These are phyloP conservation scores for Ploettnerulaceae sp. DNA, from an alignment of 2,329 filamentous ascomycete species.

Conservation along the genomic window DNA sequence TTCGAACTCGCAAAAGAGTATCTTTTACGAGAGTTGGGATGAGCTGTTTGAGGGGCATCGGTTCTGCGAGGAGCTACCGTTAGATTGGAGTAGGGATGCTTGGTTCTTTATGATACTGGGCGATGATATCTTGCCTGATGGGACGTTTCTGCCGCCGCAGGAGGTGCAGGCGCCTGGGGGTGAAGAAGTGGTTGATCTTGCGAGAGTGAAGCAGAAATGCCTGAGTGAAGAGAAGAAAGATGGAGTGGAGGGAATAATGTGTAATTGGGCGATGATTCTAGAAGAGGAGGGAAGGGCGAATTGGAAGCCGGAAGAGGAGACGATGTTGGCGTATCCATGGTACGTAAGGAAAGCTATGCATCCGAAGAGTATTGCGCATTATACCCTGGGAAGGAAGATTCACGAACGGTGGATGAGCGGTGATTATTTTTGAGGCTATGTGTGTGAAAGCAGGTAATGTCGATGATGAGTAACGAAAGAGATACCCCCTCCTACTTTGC, in stretches of 20 bases:
- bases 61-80: slow-evolving; percentile 11
- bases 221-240: neutral
- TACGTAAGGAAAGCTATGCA: slow-evolving; percentile 14
- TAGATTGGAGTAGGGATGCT: slow-evolving; percentile 7
- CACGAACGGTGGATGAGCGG: slow-evolving; percentile 7
- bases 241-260: neutral
- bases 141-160: neutral
- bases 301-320: neutral
- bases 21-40: slow-evolving; percentile 14
- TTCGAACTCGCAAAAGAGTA: neutral
- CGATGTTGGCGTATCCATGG: slow-evolving; percentile 11
- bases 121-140: slow-evolving; percentile 8
- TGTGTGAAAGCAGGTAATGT: too few relatives aligned
- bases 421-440: slow-evolving; percentile 11
- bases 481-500: too few relatives aligned
- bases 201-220: neutral
- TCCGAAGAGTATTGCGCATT: slow-evolving; percentile 13
- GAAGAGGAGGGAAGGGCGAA: neutral
- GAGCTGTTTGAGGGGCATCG: slow-evolving; percentile 7
- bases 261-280: slow-evolving; percentile 6
- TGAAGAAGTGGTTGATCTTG: neutral
- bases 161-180: neutral
- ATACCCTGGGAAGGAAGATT: slow-evolving; percentile 5
- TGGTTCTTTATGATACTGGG: slow-evolving; percentile 17
- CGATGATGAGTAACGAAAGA: too few relatives aligned